Evolutionary conservation across 805 yeast genomes (phyloP).

Genomic region (Scheffersomyces stipitis): DNA sequence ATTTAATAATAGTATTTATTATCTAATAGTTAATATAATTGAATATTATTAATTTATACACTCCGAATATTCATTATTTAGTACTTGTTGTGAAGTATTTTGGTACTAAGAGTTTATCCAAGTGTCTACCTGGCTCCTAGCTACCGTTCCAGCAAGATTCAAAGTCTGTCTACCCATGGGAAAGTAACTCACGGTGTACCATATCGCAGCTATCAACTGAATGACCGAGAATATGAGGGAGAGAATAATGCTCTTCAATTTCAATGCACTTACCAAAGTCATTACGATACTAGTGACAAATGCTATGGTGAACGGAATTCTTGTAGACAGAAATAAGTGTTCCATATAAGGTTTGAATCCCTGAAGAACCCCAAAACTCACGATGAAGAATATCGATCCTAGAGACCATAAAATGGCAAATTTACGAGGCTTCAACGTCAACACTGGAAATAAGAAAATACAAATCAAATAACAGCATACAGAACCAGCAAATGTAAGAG

Average conservation of each 20-base stretch:
- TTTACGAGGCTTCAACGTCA: slow-evolving; percentile 43
- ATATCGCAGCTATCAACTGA: slow-evolving; percentile 40
- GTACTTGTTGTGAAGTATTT: too few relatives aligned
- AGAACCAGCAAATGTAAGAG: slow-evolving; percentile 43
- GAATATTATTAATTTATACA: slow-evolving; percentile 4
- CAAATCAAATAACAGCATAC: slow-evolving; percentile 42
- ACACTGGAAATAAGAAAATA: slow-evolving; percentile 43
- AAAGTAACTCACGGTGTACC: slow-evolving; percentile 49
- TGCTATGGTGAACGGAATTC: slow-evolving; percentile 38
- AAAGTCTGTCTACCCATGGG: slow-evolving; percentile 48
- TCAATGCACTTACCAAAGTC: slow-evolving; percentile 38
- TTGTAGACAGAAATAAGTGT: slow-evolving; percentile 42
- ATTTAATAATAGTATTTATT: slow-evolving; percentile 4
- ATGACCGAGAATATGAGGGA: slow-evolving; percentile 41
- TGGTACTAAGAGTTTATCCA: slow-evolving; percentile 37
- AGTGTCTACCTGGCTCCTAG: slow-evolving; percentile 43
- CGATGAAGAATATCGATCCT: slow-evolving; percentile 45
- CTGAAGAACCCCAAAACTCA: slow-evolving; percentile 47
- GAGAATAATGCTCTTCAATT: slow-evolving; percentile 36
- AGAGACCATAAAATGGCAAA: slow-evolving; percentile 49
- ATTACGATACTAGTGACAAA: slow-evolving; percentile 39
- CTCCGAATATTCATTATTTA: slow-evolving; percentile 2
- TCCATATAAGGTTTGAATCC: slow-evolving; percentile 40
- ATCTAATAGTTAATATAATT: neutral
- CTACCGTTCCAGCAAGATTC: slow-evolving; percentile 42